Evolutionary conservation across 768 basidiomycete species (phyloP).

Genomic region (Kwoniella pini): DNA sequence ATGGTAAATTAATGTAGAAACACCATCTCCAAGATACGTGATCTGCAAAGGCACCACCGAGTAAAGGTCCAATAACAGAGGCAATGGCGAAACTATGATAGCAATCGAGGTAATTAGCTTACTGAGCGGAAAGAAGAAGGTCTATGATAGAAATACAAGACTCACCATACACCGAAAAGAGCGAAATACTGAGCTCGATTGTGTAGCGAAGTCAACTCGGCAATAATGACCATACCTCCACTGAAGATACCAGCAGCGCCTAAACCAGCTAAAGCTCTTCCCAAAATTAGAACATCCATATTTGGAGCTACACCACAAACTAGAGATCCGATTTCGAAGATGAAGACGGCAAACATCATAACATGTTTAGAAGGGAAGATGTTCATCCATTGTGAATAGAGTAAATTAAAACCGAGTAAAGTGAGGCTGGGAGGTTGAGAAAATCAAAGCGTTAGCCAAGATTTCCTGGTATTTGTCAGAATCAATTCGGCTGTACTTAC

Average conservation of each 20-base stretch:
- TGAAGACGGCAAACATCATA: slow-evolving; percentile 47
- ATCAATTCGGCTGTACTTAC: slow-evolving; percentile 17
- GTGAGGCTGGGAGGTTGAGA: slow-evolving; percentile 39
- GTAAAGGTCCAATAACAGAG: slow-evolving; percentile 59
- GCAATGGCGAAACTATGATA: slow-evolving; percentile 56
- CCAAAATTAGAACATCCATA: slow-evolving; percentile 54
- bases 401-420: slow-evolving; percentile 49
- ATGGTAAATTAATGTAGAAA: slow-evolving; percentile 58
- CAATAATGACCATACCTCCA: slow-evolving; percentile 40
- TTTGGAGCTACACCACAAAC: slow-evolving; percentile 57
- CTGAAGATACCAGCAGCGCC: slow-evolving; percentile 58
- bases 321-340: slow-evolving; percentile 59
- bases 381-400: slow-evolving; percentile 47
- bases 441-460: neutral
- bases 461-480: neutral
- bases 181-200: slow-evolving; percentile 48
- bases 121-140: neutral
- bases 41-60: slow-evolving; percentile 59
- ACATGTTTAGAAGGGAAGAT: slow-evolving; percentile 53
- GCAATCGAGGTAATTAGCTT: neutral
- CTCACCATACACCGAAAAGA: slow-evolving; percentile 50
- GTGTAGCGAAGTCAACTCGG: slow-evolving; percentile 46
- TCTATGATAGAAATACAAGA: neutral
- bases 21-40: slow-evolving; percentile 59
- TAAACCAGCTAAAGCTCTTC: slow-evolving; percentile 59